These are phyloP conservation scores for Melastoma candidum DNA, from an alignment of 441 rosid genomes.

Conservation along the genomic window DNA sequence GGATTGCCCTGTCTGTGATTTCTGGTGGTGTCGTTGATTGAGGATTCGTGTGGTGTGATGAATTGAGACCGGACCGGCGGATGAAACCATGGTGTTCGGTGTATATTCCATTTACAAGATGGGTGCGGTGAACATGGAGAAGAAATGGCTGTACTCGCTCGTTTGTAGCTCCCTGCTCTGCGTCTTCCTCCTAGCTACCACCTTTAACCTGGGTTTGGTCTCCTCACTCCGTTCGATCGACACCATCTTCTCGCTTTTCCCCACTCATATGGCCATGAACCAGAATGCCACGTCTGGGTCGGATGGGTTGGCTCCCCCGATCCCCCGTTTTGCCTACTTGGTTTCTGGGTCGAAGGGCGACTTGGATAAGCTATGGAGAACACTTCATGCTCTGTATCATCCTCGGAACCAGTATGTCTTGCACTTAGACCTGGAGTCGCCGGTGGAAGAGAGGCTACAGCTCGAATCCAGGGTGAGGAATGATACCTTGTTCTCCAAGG, in stretches of 20 bases:
- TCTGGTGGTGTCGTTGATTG: too few relatives aligned
- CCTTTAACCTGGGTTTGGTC: conserved; percentile 71
- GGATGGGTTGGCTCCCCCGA: conserved; percentile 27
- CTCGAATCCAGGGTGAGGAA: conserved; percentile 58
- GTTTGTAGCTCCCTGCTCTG: conserved; percentile 65
- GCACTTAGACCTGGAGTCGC: conserved; percentile 90
- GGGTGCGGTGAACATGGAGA: conserved; percentile 69
- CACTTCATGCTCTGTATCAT: conserved; percentile 81
- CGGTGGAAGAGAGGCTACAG: conserved; percentile 68
- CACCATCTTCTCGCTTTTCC: conserved; percentile 44
- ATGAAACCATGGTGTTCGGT: too few relatives aligned
- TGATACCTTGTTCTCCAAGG: conserved; percentile 48
- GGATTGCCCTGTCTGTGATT: too few relatives aligned
- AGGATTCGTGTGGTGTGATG: too few relatives aligned
- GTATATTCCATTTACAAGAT: conserved; percentile 21
- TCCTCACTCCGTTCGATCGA: conserved; percentile 53
- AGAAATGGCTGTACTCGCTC: conserved; percentile 68
- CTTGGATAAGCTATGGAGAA: conserved; percentile 84
- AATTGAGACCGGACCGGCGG: too few relatives aligned
- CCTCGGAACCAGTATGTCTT: conserved; percentile 79
- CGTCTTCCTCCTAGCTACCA: conserved; percentile 55
- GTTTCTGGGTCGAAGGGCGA: conserved; percentile 94
- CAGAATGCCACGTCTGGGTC: conserved; percentile 37
- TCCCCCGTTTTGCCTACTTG: conserved; percentile 85
- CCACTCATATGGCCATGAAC: conserved; percentile 29